Evolutionary conservation across 2,329 filamentous ascomycete genomes (phyloP), one percentile per base, ranked within the genome.

Genomic region (Albifimbria verrucaria): DNA sequence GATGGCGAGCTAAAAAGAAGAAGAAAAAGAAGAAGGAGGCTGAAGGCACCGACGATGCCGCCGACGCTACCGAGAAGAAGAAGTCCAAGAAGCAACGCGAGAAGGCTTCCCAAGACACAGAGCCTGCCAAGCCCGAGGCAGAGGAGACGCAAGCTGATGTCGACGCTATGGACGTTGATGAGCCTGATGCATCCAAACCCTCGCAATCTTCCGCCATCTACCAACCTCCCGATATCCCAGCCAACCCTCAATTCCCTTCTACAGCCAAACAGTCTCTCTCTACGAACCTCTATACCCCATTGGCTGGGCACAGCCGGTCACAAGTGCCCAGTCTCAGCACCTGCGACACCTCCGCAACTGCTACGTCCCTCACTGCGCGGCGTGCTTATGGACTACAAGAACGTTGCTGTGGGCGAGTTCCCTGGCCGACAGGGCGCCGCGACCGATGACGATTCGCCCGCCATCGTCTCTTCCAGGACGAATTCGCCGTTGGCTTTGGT

Each of bases 401-500:
- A 92, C 59, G 81, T 88, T 3, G 76, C 83, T 39, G 71, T 94
- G 5, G 83, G 84, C 1, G 82, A 87, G 55, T 67, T 72, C 4
- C 81, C 87, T 1, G 80, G 79, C 32, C 75, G 77, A 42, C 65
- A 67, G 9, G 72, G 74, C 36, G 73, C 74, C 21, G 77, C 78
- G 2, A 67, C 73, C 5, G 75, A 77, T 17, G 77, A 84, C 53
- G 65, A 77, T 21, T 71, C 74, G 0, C 72, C 79, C 22, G 68
- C 75, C 15, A 67, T 78, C 55, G 66, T 78, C 47, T 81, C 81
- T 5, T n/a, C n/a, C 74, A 89, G 41, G 86, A 90, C 71, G 94
- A 97, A 72, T 95, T 92, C 66, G 90, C 89, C 7, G 90, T 91
- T 22, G 87, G 87, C 21, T 97, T 89, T 65, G 83, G 90, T 47